Conservation (phyloP, 805 yeast genomes). For the Sporopachydermia quercuum region DNA sequence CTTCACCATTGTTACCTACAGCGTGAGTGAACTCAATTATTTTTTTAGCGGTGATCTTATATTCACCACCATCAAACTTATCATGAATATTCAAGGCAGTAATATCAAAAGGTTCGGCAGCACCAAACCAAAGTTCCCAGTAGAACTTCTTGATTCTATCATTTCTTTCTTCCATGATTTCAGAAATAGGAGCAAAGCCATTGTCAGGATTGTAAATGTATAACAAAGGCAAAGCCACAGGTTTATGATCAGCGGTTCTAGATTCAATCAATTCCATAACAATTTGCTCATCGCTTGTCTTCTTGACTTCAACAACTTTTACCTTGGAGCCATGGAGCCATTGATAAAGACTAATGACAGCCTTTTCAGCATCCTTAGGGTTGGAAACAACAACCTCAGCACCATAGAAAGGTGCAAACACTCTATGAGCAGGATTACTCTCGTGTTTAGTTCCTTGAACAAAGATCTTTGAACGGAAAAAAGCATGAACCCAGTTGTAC, state of each 20-base stretch:
- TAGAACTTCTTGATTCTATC: constrained; percentile 87
- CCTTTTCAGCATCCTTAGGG: constrained; percentile 35
- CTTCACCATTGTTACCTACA: constrained; percentile 93
- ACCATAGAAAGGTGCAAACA: constrained; percentile 61
- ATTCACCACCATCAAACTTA: constrained; percentile 54
- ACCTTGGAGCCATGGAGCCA: constrained; percentile 52
- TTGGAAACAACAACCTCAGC: constrained; percentile 47
- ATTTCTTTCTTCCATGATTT: constrained; percentile 82
- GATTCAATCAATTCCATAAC: constrained; percentile 68
- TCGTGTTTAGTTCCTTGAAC: constrained; percentile 78
- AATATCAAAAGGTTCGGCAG: constrained; percentile 25
- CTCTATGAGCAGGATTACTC: constrained; percentile 63
- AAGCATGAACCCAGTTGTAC: constrained; percentile 84
- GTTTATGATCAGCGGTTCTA: constrained; percentile 64
- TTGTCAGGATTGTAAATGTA: constrained; percentile 69
- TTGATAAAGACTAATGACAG: constrained; percentile 53
- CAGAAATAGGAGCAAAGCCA: constrained; percentile 94
- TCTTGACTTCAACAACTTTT: constrained; percentile 50
- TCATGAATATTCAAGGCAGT: constrained; percentile 51
- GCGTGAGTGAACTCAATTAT: constrained; percentile 93
- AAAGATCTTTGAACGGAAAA: constrained; percentile 61
- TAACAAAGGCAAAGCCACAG: constrained; percentile 63
- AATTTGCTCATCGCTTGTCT: constrained; percentile 37
- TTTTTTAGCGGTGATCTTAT: constrained; percentile 56
- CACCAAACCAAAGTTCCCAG: constrained; percentile 94